phyloP scores from a whole-genome alignment of 257 asterid species.

The Osmanthus fragrans region DNA sequence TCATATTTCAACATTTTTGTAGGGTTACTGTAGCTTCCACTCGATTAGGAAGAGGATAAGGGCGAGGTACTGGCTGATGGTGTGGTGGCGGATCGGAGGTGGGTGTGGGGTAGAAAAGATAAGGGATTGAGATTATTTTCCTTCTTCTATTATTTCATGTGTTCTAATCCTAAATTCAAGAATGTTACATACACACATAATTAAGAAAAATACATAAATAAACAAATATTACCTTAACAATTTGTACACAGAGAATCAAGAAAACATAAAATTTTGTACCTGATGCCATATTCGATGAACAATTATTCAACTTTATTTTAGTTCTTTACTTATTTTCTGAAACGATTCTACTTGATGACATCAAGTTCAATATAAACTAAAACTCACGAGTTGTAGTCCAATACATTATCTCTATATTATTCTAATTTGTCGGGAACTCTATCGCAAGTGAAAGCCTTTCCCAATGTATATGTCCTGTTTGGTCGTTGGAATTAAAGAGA shows the following conservation, averaged over 20 bases:
- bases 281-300: neutral
- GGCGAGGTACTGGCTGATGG: too few relatives aligned
- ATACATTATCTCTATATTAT: too few relatives aligned
- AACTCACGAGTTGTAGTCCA: neutral
- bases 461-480: neutral
- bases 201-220: neutral
- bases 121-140: too few relatives aligned
- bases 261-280: neutral
- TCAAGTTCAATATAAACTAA: too few relatives aligned
- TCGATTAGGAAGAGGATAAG: too few relatives aligned
- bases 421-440: neutral
- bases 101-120: too few relatives aligned
- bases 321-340: neutral
- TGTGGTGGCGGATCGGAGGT: too few relatives aligned
- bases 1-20: too few relatives aligned
- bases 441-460: neutral
- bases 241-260: neutral
- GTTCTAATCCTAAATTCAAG: too few relatives aligned
- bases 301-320: neutral
- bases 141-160: too few relatives aligned
- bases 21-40: too few relatives aligned
- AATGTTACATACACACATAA: neutral
- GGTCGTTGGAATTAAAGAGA: neutral
- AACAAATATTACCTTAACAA: too few relatives aligned
- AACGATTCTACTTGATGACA: neutral